Conservation (phyloP, 2,329 filamentous ascomycete species). For the Blastomyces gilchristii region DNA sequence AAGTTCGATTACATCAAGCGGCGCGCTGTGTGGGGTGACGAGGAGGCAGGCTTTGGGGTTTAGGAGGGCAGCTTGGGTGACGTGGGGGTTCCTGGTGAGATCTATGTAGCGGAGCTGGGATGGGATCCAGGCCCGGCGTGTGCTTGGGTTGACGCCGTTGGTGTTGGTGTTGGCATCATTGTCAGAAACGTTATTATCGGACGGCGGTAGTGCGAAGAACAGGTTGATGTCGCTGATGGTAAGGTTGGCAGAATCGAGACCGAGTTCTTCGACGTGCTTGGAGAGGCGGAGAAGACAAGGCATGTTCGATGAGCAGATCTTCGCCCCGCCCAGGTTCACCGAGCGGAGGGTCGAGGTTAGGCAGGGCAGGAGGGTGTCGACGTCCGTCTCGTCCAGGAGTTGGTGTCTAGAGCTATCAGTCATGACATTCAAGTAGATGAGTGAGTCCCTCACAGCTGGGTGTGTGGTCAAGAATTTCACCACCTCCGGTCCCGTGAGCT, state of each 20-base stretch:
- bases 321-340: conserved; percentile 64
- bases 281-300: conserved; percentile 54
- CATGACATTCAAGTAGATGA: conserved; percentile 64
- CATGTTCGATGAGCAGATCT: conserved; percentile 56
- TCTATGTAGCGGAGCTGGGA: conserved; percentile 65
- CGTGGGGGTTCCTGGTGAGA: conserved; percentile 55
- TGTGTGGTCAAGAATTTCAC: conserved; percentile 62
- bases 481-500: conserved; percentile 55
- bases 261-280: conserved; percentile 66
- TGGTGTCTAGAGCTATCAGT: conserved; percentile 63
- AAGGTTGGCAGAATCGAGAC: conserved; percentile 57
- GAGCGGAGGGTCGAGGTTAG: conserved; percentile 54
- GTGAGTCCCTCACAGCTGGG: conserved; percentile 52
- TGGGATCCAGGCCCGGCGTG: conserved; percentile 37
- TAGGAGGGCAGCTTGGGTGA: conserved; percentile 49
- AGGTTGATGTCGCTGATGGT: conserved; percentile 40
- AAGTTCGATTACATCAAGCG: conserved; percentile 67
- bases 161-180: conserved; percentile 31
- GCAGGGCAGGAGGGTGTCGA: conserved; percentile 54
- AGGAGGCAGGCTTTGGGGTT: conserved; percentile 46
- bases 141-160: conserved; percentile 12
- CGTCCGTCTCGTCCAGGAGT: conserved; percentile 55
- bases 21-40: conserved; percentile 50
- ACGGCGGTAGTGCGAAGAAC: neutral
- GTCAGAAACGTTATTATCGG: conserved; percentile 6